Conservation (phyloP, 371 early-diverging fungal genomes). For the Mortierella sp. region DNA sequence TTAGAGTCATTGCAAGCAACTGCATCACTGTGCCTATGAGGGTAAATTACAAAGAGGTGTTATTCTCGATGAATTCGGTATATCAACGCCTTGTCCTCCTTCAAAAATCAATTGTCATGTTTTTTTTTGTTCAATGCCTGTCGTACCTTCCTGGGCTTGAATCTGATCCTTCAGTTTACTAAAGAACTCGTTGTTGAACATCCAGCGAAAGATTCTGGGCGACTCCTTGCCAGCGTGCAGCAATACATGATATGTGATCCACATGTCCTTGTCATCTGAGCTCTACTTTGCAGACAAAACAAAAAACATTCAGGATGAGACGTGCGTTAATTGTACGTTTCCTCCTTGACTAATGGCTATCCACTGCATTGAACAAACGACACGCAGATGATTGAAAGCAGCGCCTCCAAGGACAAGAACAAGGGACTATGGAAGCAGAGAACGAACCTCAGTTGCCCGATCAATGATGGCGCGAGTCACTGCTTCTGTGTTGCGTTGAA, state of each 20-base stretch:
- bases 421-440: neutral
- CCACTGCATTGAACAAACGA: neutral
- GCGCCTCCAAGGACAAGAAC: conserved; percentile 3
- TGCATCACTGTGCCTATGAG: conserved; percentile 57
- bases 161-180: conserved; percentile 66
- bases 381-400: neutral
- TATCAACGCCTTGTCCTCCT: neutral
- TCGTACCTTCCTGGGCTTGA: conserved; percentile 52
- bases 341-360: neutral
- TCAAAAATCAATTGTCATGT: neutral
- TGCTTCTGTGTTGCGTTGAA: conserved; percentile 66
- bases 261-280: conserved; percentile 56
- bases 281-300: conserved; percentile 13
- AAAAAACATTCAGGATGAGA: too few species aligned
- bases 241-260: conserved; percentile 63
- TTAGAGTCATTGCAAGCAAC: conserved; percentile 68
- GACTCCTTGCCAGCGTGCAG: conserved; percentile 63
- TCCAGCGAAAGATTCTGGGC: conserved; percentile 58
- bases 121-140: neutral
- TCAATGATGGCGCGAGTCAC: conserved; percentile 68
- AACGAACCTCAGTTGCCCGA: conserved; percentile 36
- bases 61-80: neutral
- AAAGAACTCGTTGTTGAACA: conserved; percentile 63
- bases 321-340: neutral
- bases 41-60: neutral